Conservation (phyloP, 225 moss, liverwort and hornwort genomes). For the Asterella californica region DNA sequence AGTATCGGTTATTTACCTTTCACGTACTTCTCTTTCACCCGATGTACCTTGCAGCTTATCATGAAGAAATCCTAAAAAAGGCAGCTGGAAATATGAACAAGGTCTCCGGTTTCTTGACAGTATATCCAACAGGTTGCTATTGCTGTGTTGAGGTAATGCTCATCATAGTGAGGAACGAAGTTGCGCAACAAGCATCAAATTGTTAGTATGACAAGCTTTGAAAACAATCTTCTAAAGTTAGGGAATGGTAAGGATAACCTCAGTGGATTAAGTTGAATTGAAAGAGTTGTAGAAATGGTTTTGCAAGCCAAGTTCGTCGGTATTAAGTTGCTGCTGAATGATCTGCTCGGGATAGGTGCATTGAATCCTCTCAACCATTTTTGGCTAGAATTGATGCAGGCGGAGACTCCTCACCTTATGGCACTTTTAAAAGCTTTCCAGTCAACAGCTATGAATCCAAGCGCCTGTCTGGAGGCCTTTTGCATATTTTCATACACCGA, state of each 20-base stretch:
- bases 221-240: not conserved
- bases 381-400: slow-evolving; percentile 35
- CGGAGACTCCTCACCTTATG: slow-evolving; percentile 61
- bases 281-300: not conserved
- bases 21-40: not conserved
- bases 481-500: slow-evolving; percentile 66
- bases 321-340: too few species aligned
- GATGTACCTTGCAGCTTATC: slow-evolving; percentile 49
- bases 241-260: not conserved
- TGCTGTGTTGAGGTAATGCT: slow-evolving; percentile 62
- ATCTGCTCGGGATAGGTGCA: too few species aligned
- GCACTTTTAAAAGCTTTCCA: slow-evolving; percentile 49
- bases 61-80: slow-evolving; percentile 58
- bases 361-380: not conserved
- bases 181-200: not conserved
- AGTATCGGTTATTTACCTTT: not conserved
- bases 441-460: slow-evolving; percentile 37
- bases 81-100: slow-evolving; percentile 41
- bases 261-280: too few species aligned
- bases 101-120: slow-evolving; percentile 71
- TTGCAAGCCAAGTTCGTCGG: not conserved
- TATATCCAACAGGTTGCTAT: slow-evolving; percentile 71
- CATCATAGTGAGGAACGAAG: not conserved
- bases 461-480: slow-evolving; percentile 49
- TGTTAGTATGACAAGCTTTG: not conserved